phyloP scores from a whole-genome alignment of 768 basidiomycete genomes.

The Rhizopogon vesiculosus region DNA sequence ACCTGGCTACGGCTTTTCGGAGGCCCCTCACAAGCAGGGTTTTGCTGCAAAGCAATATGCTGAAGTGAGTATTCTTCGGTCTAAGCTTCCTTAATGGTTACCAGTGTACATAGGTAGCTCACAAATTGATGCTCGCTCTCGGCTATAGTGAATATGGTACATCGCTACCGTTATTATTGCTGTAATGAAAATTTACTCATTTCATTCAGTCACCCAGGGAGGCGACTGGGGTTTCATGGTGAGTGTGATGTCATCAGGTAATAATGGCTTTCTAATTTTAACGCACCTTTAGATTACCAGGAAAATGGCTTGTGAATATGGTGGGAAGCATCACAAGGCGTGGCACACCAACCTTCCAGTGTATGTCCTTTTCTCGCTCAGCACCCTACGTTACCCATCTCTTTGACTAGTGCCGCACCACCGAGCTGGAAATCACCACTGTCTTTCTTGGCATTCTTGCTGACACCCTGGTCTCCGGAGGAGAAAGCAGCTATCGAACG shows the following conservation, averaged over 20 bases:
- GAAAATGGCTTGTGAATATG: constrained; percentile 18
- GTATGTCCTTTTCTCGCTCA: constrained; percentile 12
- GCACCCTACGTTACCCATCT: not conserved
- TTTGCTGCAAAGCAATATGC: constrained; percentile 47
- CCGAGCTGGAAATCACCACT: constrained; percentile 9
- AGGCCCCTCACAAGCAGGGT: constrained; percentile 48
- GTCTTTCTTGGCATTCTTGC: constrained; percentile 22
- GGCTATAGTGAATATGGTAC: constrained; percentile 3
- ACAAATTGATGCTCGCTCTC: constrained; percentile 42
- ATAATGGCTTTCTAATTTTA: not conserved
- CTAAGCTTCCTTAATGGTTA: not conserved
- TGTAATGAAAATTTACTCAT: not conserved
- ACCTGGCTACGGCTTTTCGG: constrained; percentile 51
- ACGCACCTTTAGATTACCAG: constrained; percentile 18
- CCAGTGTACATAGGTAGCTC: constrained; percentile 28
- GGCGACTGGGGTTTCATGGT: constrained; percentile 44
- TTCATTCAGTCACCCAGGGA: constrained; percentile 36
- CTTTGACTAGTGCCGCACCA: not conserved
- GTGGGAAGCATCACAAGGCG: constrained; percentile 25
- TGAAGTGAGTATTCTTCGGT: constrained; percentile 34
- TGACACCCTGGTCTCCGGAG: constrained; percentile 20
- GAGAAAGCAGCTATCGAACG: constrained; percentile 32
- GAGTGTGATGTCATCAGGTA: constrained; percentile 1
- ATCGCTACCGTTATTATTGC: not conserved
- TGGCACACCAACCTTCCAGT: constrained; percentile 28